phyloP scores from a whole-genome alignment of 257 asterid species.

The Euphrasia confusa region DNA sequence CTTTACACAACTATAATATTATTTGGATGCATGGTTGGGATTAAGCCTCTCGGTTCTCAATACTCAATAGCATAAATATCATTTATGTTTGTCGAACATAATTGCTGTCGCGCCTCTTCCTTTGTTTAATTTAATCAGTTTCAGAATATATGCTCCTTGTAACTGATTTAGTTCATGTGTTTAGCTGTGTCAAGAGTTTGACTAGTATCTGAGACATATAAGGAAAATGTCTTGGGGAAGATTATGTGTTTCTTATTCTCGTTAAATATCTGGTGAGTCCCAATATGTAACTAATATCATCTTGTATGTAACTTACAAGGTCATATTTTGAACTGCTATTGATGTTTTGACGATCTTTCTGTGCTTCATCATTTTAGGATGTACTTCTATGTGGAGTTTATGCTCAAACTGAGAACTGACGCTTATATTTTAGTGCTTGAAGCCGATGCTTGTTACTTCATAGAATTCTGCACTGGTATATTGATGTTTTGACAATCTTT shows the following conservation, averaged over 20 bases:
- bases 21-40: too few relatives aligned
- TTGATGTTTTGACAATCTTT: constrained; percentile 16
- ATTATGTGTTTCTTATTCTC: too few relatives aligned
- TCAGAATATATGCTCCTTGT: background rate
- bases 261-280: too few relatives aligned
- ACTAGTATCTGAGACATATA: too few relatives aligned
- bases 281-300: too few relatives aligned
- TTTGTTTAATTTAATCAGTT: background rate
- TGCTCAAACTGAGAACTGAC: constrained; percentile 37
- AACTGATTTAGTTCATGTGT: background rate
- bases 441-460: constrained; percentile 19
- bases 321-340: constrained; percentile 5
- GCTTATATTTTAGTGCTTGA: background rate
- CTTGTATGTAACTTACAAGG: too few relatives aligned
- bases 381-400: constrained; percentile 91
- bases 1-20: too few relatives aligned
- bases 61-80: too few relatives aligned
- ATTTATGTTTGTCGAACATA: too few relatives aligned
- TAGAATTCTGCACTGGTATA: constrained; percentile 16
- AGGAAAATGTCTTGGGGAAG: too few relatives aligned
- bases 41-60: too few relatives aligned
- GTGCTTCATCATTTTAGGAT: constrained; percentile 52
- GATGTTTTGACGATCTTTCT: constrained; percentile 13
- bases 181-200: background rate
- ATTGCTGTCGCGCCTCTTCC: too few relatives aligned